Percentiles rank a stretch among this genome's conserved stretches.
Conservation (phyloP, 1,284 basidiomycete genomes). For the Tranzscheliella williamsii region DNA sequence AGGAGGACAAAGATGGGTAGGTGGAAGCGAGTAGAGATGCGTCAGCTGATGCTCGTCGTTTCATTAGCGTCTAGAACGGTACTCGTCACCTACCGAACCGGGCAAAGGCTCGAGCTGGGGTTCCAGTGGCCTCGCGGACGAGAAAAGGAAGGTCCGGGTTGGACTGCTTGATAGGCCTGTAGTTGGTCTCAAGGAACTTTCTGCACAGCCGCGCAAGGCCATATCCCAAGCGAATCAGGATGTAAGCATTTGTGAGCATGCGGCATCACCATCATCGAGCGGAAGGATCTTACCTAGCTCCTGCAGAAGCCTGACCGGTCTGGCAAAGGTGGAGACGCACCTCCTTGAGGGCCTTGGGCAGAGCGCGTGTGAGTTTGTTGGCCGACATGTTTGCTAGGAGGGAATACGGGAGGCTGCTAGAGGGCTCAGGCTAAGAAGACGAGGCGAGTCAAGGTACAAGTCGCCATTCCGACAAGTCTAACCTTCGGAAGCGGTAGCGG, state of each 20-base stretch:
- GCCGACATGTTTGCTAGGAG: constrained; percentile 16
- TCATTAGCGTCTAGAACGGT: too few species aligned
- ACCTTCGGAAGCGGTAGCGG: too few species aligned
- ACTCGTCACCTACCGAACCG: constrained; percentile 55
- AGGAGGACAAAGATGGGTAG: too few species aligned
- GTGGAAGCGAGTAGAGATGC: neutral
- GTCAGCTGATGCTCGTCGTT: neutral
- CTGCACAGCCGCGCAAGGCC: constrained; percentile 14
- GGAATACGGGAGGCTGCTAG: neutral
- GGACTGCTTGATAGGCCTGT: constrained; percentile 55
- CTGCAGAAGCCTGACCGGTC: constrained; percentile 51
- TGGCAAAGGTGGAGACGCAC: constrained; percentile 59
- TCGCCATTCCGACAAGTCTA: too few species aligned
- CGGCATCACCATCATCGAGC: too few species aligned
- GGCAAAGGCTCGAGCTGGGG: constrained; percentile 56
- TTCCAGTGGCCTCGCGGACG: constrained; percentile 54
- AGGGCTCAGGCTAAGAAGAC: too few species aligned
- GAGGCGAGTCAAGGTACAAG: too few species aligned
- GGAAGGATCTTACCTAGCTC: constrained; percentile 50
- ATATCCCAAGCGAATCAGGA: too few species aligned
- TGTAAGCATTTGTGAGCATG: too few species aligned
- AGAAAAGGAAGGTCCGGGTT: constrained; percentile 59
- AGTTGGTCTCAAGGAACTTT: constrained; percentile 56
- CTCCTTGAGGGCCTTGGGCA: constrained; percentile 57
- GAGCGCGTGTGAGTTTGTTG: constrained; percentile 44